Base-by-base conservation (phyloP, 2,329 filamentous ascomycete species). In the Aspergillus sp. region DNA sequence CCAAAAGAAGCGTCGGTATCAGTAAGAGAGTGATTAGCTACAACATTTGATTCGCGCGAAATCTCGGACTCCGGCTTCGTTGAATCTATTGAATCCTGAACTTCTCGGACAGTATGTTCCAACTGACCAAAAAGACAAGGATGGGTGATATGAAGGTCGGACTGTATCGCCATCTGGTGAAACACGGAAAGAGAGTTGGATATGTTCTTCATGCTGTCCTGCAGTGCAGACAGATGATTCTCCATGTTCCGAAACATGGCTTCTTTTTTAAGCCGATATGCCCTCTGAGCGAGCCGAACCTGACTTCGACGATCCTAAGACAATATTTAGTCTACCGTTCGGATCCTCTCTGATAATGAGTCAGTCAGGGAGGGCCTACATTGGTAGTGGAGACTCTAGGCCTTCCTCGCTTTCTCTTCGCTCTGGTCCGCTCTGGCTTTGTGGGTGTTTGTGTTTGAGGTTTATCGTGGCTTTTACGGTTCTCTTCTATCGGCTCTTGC, bases 241-340 rank as follows among this genome's bases (percentile, higher is more conserved):
- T 91, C 87, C 10, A 96, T 78, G 1, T 83, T 84, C 23, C 84
- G 81, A 51, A 96, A 93, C 4, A 88, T 88, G 19, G 82, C 87
- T 66, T 96, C 91, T 71, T 96, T 96, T 47, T 91, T 86, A 64
- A 88, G 84, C 14, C 91, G 84, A 66, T 96, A 96, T 1, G 90
- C 90, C 59, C 91, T 80, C 69, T 96, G 91, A 2, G 91, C 91
- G 50, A 93, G 81, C 20, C 91, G 86, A 58, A 96, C 94, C 68
- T 96, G 91, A 4, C 89, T 93, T 50, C 91, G 83, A 48, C 91
- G 87, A 49, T 64, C 64, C 58, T 64, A 16, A 19, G 11, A 0
- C 25, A n/a, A 5, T 3, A 5, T 14, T 45, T 50, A 50, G 38
- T 32, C 5, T 10, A n/a, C 13, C 11, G 21, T 29, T 19, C 17